A percentile compares a stretch with the other conserved stretches of the same genome.
These are phyloP conservation scores for Edaphochlamys debaryana DNA, from an alignment of 139 green algal species.

Conservation along the genomic window DNA sequence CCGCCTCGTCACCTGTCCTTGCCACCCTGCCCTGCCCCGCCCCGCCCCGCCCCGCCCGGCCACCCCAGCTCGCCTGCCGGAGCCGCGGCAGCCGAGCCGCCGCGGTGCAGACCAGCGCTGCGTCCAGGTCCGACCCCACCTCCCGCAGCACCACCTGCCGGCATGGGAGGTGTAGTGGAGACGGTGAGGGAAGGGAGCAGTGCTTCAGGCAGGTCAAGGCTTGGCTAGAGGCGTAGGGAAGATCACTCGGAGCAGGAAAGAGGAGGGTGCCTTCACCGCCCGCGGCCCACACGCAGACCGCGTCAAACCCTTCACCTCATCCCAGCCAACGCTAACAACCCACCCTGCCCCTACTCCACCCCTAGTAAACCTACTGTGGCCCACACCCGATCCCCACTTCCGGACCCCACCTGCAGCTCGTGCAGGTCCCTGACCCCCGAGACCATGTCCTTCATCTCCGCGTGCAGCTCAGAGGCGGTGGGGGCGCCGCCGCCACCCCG, in stretches of 20 bases:
- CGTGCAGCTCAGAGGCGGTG: neutral
- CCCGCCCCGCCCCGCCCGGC: neutral
- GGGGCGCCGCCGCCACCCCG: neutral
- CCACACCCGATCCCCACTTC: neutral
- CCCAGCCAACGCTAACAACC: too few relatives aligned
- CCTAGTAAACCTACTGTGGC: too few relatives aligned
- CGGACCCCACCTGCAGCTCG: constrained; percentile 14
- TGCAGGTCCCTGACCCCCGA: constrained; percentile 14
- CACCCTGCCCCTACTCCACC: too few relatives aligned
- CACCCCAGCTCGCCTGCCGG: constrained; percentile 8
- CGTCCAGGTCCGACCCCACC: constrained; percentile 6
- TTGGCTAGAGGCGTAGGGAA: too few relatives aligned
- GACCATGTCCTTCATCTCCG: constrained; percentile 1
- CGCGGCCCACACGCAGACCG: too few relatives aligned
- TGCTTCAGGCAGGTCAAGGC: too few relatives aligned
- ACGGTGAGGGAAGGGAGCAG: neutral
- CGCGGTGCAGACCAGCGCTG: neutral
- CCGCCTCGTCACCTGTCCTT: too few relatives aligned
- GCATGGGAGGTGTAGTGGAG: neutral
- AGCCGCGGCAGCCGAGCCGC: constrained; percentile 7
- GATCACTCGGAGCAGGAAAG: too few relatives aligned
- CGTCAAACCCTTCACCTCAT: too few relatives aligned
- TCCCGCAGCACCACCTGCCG: constrained; percentile 29
- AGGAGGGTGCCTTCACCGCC: too few relatives aligned
- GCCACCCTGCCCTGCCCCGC: too few relatives aligned